Conservation (phyloP, 1,284 basidiomycete species). For the Cryptococcus jaspeensis region DNA sequence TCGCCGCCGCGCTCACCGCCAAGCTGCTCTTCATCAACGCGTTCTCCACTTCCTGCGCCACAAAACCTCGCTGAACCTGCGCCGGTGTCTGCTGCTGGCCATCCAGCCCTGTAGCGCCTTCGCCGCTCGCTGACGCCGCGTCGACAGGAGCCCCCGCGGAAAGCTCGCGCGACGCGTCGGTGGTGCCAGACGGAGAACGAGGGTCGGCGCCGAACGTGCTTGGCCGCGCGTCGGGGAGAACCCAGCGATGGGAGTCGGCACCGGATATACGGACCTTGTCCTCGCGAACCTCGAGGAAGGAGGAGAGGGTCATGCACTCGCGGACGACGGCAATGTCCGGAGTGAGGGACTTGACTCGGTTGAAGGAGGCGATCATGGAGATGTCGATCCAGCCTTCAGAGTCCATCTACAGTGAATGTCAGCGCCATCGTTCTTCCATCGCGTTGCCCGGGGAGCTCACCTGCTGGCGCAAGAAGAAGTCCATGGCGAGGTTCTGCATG, state of each 20-base stretch:
- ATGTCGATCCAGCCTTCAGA: conserved; percentile 82
- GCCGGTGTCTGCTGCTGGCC: conserved; percentile 3
- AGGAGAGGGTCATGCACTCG: conserved; percentile 68
- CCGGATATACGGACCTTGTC: conserved; percentile 65
- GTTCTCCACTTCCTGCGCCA: conserved; percentile 36
- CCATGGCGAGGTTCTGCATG: conserved; percentile 77
- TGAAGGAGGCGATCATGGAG: conserved; percentile 76
- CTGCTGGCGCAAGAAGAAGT: conserved; percentile 73
- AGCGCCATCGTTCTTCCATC: background rate
- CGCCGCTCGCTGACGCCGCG: background rate
- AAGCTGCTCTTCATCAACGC: conserved; percentile 39
- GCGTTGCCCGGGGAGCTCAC: conserved; percentile 51
- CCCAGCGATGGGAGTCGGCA: conserved; percentile 62
- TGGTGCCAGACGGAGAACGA: conserved; percentile 5
- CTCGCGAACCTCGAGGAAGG: conserved; percentile 67
- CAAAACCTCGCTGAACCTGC: conserved; percentile 1
- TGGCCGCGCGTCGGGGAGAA: conserved; percentile 65
- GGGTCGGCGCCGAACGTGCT: conserved; percentile 25
- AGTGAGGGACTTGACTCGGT: conserved; percentile 72
- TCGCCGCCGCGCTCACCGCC: conserved; percentile 20
- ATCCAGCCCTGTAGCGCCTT: background rate
- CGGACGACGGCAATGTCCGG: conserved; percentile 64
- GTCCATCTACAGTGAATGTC: conserved; percentile 68
- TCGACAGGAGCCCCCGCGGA: conserved; percentile 3
- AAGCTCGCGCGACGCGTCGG: conserved; percentile 4